A percentile compares a stretch with the other conserved stretches of the same genome.
Evolutionary conservation across 345 rosid genomes (phyloP).

Genomic region (Ricinus communis): DNA sequence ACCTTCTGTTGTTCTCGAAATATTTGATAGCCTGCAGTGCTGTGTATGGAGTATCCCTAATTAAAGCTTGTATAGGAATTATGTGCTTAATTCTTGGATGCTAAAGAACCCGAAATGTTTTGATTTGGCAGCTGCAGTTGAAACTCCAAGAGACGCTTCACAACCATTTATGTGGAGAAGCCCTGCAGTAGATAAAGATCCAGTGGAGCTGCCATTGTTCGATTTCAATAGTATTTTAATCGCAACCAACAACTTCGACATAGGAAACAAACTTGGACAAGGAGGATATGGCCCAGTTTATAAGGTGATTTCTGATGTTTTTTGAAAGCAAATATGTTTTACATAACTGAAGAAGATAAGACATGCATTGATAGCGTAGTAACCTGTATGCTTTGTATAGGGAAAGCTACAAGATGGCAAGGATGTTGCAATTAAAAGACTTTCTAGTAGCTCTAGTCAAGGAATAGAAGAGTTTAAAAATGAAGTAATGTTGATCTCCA

Average conservation of each 20-base stretch:
- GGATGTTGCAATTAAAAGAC: slow-evolving; percentile 27
- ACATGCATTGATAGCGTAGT: background rate
- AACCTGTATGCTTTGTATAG: background rate
- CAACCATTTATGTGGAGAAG: background rate
- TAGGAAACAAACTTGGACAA: slow-evolving; percentile 20
- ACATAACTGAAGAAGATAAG: background rate
- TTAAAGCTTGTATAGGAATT: background rate
- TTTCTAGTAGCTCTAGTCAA: slow-evolving; percentile 24
- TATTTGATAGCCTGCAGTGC: background rate
- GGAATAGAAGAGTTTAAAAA: slow-evolving; percentile 22
- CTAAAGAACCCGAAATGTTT: background rate
- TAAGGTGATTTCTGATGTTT: slow-evolving; percentile 10
- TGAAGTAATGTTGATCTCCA: slow-evolving; percentile 17
- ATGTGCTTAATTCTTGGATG: background rate
- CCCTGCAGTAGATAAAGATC: background rate
- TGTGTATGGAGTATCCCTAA: too few relatives aligned
- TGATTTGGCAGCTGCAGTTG: background rate
- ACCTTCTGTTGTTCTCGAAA: background rate
- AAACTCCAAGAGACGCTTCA: background rate
- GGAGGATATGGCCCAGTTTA: slow-evolving; percentile 34
- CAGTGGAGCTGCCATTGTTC: slow-evolving; percentile 11
- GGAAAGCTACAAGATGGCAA: slow-evolving; percentile 20
- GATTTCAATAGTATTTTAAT: slow-evolving; percentile 5
- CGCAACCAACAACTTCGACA: slow-evolving; percentile 19
- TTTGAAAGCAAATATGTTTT: background rate